Evolutionary conservation across 176 grass and related monocot species (phyloP), one percentile per base, ranked within the genome.

Genomic region (Rhynchospora pubera): DNA sequence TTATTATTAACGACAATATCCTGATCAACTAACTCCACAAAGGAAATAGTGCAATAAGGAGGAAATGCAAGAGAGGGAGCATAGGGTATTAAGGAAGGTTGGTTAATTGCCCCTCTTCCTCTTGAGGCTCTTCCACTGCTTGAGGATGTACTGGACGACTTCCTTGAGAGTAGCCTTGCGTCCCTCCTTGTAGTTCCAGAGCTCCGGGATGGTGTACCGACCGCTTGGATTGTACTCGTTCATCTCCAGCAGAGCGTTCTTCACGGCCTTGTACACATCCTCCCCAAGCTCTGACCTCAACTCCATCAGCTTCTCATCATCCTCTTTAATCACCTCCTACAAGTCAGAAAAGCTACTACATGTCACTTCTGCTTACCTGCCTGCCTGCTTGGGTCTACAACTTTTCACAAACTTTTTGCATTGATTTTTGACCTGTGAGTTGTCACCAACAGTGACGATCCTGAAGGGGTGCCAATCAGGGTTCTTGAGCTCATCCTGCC

Each of bases 401-500:
- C 2, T 39, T 39, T 39, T 39, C 34, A 39, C 34, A 39, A 39
- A 39, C 34, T 39, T 39, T 39, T 39, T 39, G 34, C 34, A 39
- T 39, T 39, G 34, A 39, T 39, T 39, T 39, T 39, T 39, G 34
- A 39, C 34, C 34, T 39, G 34, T 39, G 34, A 4, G 2, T 39
- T 39, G 34, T 79, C 87, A 74, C 86, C 65, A 51, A 78, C 47
- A 28, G 52, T 3, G 9, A 89, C 48, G 24, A 97, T 62, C 73
- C 87, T 87, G 63, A 92, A 97, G 71, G 94, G 92, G 82, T 91
- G 88, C 92, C 94, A 97, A 18, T 86, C 87, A 42, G 92, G 87
- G 14, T 91, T 81, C 43, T 59, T 94, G 59, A 92, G n/a, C 82
- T 94, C 88, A 70, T 86, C 42, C 55, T 94, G 88, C 94, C 92